phyloP scores from a whole-genome alignment of 768 basidiomycete species.

The Amanita molliuscula region DNA sequence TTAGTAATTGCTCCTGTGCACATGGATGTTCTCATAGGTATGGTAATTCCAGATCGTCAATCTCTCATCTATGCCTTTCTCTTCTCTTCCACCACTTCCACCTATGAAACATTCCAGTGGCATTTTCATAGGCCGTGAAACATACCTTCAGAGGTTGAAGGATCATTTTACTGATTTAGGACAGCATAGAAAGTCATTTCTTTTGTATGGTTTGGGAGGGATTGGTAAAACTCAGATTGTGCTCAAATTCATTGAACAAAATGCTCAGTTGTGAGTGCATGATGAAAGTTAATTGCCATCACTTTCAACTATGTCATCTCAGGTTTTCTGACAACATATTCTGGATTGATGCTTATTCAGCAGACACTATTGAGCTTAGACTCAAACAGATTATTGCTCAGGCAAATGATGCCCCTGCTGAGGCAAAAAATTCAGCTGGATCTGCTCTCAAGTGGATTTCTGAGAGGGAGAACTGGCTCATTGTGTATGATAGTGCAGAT shows the following conservation, averaged over 20 bases:
- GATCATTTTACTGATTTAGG: constrained; percentile 5
- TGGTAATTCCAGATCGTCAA: no score
- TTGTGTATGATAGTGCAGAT: constrained; percentile 10
- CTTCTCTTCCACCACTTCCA: background rate
- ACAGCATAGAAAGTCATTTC: constrained; percentile 3
- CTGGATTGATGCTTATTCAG: constrained; percentile 14
- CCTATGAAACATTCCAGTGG: background rate
- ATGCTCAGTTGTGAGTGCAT: constrained; percentile 1
- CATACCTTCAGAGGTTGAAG: constrained; percentile 6
- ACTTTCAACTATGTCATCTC: background rate
- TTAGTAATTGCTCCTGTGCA: no score
- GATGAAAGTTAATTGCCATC: constrained; percentile 9
- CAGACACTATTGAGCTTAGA: constrained; percentile 3
- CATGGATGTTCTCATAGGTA: no score
- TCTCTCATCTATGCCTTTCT: no score
- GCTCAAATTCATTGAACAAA: background rate
- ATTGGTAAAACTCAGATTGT: background rate
- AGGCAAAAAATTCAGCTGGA: background rate
- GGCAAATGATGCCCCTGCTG: background rate
- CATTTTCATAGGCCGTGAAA: constrained; percentile 3
- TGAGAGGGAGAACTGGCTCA: constrained; percentile 8
- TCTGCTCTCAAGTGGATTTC: constrained; percentile 10
- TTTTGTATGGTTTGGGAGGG: background rate
- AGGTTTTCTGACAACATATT: constrained; percentile 12
- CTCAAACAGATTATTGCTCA: constrained; percentile 5